These are phyloP conservation scores for Phyllachora maydis DNA, from an alignment of 2,329 filamentous ascomycete genomes.

Conservation along the genomic window DNA sequence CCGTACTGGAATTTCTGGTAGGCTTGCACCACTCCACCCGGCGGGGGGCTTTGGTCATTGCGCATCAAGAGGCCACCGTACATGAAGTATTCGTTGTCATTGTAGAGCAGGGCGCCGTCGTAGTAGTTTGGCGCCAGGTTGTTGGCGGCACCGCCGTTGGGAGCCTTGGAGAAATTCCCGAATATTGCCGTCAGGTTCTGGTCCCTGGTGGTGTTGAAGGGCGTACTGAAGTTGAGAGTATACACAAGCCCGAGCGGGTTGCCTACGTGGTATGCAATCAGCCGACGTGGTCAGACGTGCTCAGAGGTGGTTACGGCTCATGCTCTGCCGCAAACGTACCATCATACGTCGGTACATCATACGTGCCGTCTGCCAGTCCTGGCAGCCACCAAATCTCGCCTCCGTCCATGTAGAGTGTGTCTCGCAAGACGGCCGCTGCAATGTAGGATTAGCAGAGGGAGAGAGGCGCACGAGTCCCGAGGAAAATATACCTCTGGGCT, in stretches of 20 bases:
- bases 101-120: conserved; percentile 45
- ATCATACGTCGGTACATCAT: conserved; percentile 10
- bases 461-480: conserved; percentile 9
- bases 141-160: conserved; percentile 20
- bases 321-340: too few species aligned
- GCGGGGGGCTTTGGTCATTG: conserved; percentile 14
- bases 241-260: conserved; percentile 32
- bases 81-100: conserved; percentile 39
- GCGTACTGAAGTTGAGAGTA: conserved; percentile 32
- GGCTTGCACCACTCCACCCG: conserved; percentile 17
- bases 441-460: conserved; percentile 1
- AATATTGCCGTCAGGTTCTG: conserved; percentile 33
- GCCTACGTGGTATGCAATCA: conserved; percentile 16
- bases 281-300: neutral
- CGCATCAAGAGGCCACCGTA: conserved; percentile 34
- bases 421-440: conserved; percentile 33
- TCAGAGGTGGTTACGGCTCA: neutral
- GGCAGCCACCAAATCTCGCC: conserved; percentile 32
- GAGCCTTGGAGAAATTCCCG: conserved; percentile 21
- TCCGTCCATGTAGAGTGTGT: conserved; percentile 46
- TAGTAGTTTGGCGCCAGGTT: conserved; percentile 32
- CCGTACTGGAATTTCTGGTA: conserved; percentile 35
- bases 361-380: conserved; percentile 21
- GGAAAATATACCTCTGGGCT: conserved; percentile 23
- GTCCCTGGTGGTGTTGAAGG: conserved; percentile 30